Evolutionary conservation across 2,329 filamentous ascomycete genomes (phyloP), one percentile per base, ranked within the genome.

Genomic region (Sclerotiophoma versabilis): DNA sequence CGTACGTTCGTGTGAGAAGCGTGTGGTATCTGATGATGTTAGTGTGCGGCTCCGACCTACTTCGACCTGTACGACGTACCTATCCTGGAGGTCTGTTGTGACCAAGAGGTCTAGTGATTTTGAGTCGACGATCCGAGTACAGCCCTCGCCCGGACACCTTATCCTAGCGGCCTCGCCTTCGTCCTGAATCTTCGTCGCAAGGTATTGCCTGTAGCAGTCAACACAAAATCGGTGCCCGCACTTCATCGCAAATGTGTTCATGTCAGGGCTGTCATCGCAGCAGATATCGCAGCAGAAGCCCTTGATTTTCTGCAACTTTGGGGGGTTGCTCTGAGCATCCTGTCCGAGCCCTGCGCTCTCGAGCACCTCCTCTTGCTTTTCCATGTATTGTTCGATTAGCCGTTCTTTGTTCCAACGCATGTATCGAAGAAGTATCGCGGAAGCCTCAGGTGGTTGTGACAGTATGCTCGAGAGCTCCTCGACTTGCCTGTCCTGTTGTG

Each of bases 361-460:
- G 27, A 98, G 79, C 2, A 95, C 86, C 69, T 89, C 85, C 54
- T 90, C 86, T 3, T 90, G 87, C 44, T 85, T 85, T 61, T 99
- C 93, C 93, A 99, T 97, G 76, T 98, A 98, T 60, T 92, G 88
- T 70, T 99, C 95, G 52, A 98, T 93, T 63, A 99, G 76, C 32
- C 91, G 87, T 73, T 99, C 95, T 75, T 96, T 95, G 76, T 98
- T 98, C 95, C 95, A 99, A 70, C 92, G 85, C 65, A 91, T 91
- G 76, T 95, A 86, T 39, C 95, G 89, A 55, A 99, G 81, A 33
- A 99, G 81, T 47, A 99, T 97, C 20, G 93, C 93, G 0, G 91
- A 88, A 59, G 95, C 91, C 76, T 98, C 95, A 66, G 91, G 90
- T 14, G 90, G 87, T 71, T 97, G 87, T 55, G 93, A 91, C 29